Base-by-base conservation (phyloP, 2,329 filamentous ascomycete genomes). In the Botrytis aclada region DNA sequence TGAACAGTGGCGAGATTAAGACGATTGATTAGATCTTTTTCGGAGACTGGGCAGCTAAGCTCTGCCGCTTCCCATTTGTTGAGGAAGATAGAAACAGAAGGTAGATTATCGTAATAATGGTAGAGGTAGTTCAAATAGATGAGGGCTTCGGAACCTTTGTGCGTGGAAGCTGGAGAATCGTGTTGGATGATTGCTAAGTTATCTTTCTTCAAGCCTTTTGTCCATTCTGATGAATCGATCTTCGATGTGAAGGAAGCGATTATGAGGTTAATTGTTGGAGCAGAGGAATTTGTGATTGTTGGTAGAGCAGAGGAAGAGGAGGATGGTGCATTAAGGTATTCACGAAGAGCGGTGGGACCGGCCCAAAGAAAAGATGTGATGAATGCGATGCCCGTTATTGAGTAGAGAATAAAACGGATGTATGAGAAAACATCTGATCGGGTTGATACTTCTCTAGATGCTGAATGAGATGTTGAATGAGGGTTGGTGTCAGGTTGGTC, bases 301-400 rank as follows among this genome's bases (percentile, higher is more conserved):
- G 58, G 62, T 45, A 37, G 54, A 56, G 45, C 14, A 37, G 63
- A 47, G 41, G 41, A 64, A n/a, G 62, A 37, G 29, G 32, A 54
- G 32, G 32, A 66, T 20, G 45, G 43, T 16, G 32, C 64, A 66
- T 66, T 37, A 43, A 66, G 64, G 43, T 51, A 66, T 51, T 32
- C 25, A 18, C 32, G 64, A 66, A 66, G 43, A 18, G 64, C 43
- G 41, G 22, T 16, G 4, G 64, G 64, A 6, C 64, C 45, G 16
- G 45, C 45, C 54, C 39, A 71, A 43, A 64, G n/a, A 29, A 71
- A 39, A 29, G 70, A 71, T 67, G 39, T 58, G 22, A 71, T 71
- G 14, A 71, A 71, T 8, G 61, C 61, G 45, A 66, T 32, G 4
- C 51, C 32, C 29, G 51, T 67, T 41, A 66, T 37, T 12, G 62